phyloP scores from a whole-genome alignment of 148 eudicot genomes.

The Rhododendron kiyosumense region DNA sequence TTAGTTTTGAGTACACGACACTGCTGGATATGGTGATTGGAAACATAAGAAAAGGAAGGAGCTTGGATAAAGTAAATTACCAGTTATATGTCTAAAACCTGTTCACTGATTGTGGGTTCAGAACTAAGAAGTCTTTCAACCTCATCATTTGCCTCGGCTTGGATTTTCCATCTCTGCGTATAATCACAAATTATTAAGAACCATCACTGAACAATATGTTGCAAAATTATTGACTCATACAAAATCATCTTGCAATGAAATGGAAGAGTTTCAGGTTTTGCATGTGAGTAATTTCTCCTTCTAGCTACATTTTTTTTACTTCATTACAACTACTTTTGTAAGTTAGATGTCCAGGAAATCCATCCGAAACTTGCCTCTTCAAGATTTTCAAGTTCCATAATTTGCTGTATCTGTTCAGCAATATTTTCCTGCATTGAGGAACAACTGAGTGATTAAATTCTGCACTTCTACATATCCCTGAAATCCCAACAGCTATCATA shows the following conservation, averaged over 20 bases:
- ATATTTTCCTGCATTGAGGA: constrained; percentile 57
- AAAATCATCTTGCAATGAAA: background rate
- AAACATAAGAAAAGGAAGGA: background rate
- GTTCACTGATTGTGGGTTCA: constrained; percentile 9
- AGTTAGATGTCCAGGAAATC: constrained; percentile 3
- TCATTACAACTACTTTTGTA: background rate
- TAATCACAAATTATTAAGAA: background rate
- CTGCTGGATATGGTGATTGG: background rate
- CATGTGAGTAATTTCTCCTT: background rate
- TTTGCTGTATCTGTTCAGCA: constrained; percentile 81
- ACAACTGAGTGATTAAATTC: background rate
- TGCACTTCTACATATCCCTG: background rate
- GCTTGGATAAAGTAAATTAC: background rate
- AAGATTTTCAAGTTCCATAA: constrained; percentile 92
- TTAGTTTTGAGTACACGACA: background rate
- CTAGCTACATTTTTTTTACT: background rate
- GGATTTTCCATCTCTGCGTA: constrained; percentile 19
- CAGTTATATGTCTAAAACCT: constrained; percentile 3
- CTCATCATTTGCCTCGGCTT: constrained; percentile 23
- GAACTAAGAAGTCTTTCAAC: constrained; percentile 25
- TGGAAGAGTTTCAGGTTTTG: background rate
- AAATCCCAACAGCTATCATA: background rate
- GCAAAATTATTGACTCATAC: background rate
- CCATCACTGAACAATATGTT: background rate
- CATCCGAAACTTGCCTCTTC: constrained; percentile 65